Base-by-base conservation (phyloP, 2,329 filamentous ascomycete species). In the Pseudocercospora fuligena region DNA sequence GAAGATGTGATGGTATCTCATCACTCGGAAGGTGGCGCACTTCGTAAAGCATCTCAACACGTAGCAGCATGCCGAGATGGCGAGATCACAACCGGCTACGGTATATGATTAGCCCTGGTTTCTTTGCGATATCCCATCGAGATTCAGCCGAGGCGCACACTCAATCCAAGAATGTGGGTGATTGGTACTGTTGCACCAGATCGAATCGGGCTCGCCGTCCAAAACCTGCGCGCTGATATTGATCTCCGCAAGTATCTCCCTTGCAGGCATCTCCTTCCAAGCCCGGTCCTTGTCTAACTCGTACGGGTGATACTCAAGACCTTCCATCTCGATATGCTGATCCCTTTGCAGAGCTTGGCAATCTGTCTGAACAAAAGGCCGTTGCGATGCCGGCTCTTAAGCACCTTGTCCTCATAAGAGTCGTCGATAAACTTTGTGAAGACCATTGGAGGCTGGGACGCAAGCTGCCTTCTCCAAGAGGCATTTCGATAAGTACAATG, bases 391-490 rank as follows among this genome's bases (percentile, higher is more conserved):
- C 21, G 9, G 9, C 16, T 16, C 21, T n/a, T 21, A 11, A 51
- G 9, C 14, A 51, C 47, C 19, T 21, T 51, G 14, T 51, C 19
- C 19, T 51, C 47, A 21, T 51, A 51, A 4, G 14, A 16, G 47
- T 51, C 47, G 19, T 19, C 47, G 47, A 11, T 21, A 23, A 51
- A 21, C 21, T 19, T 21, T 11, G 16, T 19, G 47, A 19, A 33
- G 9, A 33, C 7, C 6, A 67, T 40, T 7, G 61, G 57, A 1
- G 65, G 65, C 51, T 67, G 65, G 7, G 65, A 64, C 7, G 64
- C 12, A 16, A 67, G 58, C 51, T 67, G 65, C 23, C 23, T 47
- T 33, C 65, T 43, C 65, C 65, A 67, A n/a, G 65, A 67, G 16
- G 65, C 65, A n/a, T 63, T 46, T 12, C 5, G 6, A 40, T 57